Evolutionary conservation across 2,329 filamentous ascomycete genomes (phyloP), one percentile per base, ranked within the genome.

Genomic region (Aspergillus sp.): DNA sequence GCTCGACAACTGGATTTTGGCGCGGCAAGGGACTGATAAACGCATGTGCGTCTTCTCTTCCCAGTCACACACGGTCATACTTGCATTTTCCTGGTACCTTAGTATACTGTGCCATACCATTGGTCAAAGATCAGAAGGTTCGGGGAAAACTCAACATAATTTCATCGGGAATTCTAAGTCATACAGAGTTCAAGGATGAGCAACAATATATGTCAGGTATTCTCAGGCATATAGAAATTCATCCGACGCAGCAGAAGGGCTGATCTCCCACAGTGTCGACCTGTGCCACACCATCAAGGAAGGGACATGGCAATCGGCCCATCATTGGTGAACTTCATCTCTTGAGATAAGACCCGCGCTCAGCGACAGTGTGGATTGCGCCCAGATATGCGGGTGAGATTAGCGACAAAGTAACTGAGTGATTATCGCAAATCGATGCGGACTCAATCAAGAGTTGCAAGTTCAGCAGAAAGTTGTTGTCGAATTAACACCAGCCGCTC

Each of bases 1-100:
- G 91, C 93, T 41, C 84, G 92, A 61, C 93, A 90, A 78, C 79
- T 97, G 63, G 89, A 95, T 75, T 95, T 95, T 79, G 87, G 86
- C 5, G 80, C 77, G 56, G 67, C 66, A 63, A 56, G 54, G 21
- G 49, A 50, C 30, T 30, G 15, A n/a, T 62, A 56, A 42, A 23
- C 17, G 21, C n/a, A 47, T 21, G 8, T 30, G 4, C 19, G 7
- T 32, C 15, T 5, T 25, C 3, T 23, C 53, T 36, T n/a, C 7
- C 25, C 21, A 17, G 39, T 54, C n/a, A 7, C 32, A 13, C 53
- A 15, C 36, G 11, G 49, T 30, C 30, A n/a, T 10, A n/a, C 23
- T 17, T 30, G 25, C 25, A 10, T 50, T 19, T 11, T 3, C 19
- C 19, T 23, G 19, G 21, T 23, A 13, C 41, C 5, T 6, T 44